Base-by-base conservation (phyloP, 2,329 filamentous ascomycete species). In the Atkinsonella texensis region DNA sequence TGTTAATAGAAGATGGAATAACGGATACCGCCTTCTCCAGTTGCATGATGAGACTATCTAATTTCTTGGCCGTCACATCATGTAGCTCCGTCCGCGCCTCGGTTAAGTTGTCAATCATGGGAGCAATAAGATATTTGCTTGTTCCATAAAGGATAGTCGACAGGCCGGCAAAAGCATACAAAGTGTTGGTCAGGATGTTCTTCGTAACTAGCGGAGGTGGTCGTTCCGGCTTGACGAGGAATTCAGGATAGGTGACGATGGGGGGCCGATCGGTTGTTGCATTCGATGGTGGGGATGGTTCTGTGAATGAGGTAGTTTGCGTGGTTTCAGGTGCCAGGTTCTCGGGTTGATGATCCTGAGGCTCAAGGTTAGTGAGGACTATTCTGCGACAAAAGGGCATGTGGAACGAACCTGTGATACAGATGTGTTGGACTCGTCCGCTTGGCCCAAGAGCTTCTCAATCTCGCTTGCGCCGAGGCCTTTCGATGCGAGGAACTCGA, bases 401-500 rank as follows among this genome's bases (percentile, higher is more conserved):
- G 53, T 23, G 55, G 15, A 17, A 53, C 59, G 41, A 31, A 63
- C 60, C 49, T 61, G 32, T 38, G 32, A 47, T 53, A 48, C 41
- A 17, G 56, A 44, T 31, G 53, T 32, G 2, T 55, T 41, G 31
- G 48, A 44, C 23, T 53, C 50, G 18, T 60, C 57, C 17, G 47
- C 12, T n/a, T 66, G 61, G 3, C 56, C 63, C 15, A 95, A 68
- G 8, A 95, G 71, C 48, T 72, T 70, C 57, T 87, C 72, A 54
- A 95, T 87, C 55, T 91, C 81, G 33, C 76, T 73, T 4, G 77
- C 70, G 3, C 69, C 70, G 8, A 95, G 70, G 3, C 87, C 87
- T 65, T 96, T 96, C 48, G 79, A 80, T 61, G 83, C 76, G 1
- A 96, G 70, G 59, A 95, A 95, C 8, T 79, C 77, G 18, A 78